Evolutionary conservation across 2,329 filamentous ascomycete species (phyloP).

Genomic region (Cercospora beticola): DNA sequence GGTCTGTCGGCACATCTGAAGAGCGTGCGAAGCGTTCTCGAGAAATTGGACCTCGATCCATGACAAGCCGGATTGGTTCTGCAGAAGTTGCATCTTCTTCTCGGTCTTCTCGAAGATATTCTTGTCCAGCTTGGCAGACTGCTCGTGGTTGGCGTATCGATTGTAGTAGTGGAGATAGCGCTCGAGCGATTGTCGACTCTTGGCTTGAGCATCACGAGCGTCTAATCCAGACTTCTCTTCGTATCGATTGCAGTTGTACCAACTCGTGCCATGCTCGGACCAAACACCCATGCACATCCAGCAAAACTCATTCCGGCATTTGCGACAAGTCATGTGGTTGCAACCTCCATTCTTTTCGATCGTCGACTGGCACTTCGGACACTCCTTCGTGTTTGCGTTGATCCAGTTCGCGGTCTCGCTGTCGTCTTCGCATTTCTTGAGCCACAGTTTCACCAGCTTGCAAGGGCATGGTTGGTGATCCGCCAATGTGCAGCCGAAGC

Average conservation of each 20-base stretch:
- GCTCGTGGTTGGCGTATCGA: constrained; percentile 97
- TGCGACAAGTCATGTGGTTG: constrained; percentile 97
- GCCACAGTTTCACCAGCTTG: constrained; percentile 85
- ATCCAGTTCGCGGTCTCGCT: constrained; percentile 99
- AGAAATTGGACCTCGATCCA: constrained; percentile 99
- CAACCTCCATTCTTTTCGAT: constrained; percentile 99
- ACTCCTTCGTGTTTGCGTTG: constrained; percentile 97
- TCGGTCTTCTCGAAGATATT: constrained; percentile 95
- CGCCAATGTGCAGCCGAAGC: constrained; percentile 85
- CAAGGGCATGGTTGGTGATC: constrained; percentile 96
- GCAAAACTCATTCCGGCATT: constrained; percentile 95
- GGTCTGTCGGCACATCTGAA: constrained; percentile 96
- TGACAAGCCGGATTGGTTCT: constrained; percentile 90
- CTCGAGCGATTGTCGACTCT: constrained; percentile 84
- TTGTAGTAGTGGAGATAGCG: constrained; percentile 99
- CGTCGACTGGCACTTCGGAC: constrained; percentile 90
- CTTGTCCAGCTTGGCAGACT: constrained; percentile 93
- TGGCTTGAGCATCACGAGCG: constrained; percentile 87
- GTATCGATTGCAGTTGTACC: constrained; percentile 98
- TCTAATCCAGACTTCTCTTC: constrained; percentile 94
- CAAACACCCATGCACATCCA: constrained; percentile 99
- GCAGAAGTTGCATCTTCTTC: constrained; percentile 97
- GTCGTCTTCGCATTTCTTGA: constrained; percentile 98
- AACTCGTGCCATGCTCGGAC: constrained; percentile 97
- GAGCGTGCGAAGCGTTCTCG: constrained; percentile 84